These are phyloP conservation scores for Leccinum subtestaceum DNA, from an alignment of 768 basidiomycete genomes.

Conservation along the genomic window DNA sequence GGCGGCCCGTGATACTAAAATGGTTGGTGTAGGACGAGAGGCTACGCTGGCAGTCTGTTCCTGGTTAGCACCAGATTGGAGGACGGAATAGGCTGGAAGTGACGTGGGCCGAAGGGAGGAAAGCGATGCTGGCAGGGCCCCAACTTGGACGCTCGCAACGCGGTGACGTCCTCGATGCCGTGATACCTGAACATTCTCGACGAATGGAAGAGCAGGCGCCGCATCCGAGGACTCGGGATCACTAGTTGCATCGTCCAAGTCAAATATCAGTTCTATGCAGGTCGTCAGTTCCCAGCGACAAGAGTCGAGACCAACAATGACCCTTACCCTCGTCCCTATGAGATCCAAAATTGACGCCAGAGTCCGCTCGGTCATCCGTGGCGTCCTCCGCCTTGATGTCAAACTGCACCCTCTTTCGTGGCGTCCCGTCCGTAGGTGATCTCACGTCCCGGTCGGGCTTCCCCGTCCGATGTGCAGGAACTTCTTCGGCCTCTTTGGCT, in stretches of 20 bases:
- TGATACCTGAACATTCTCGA: conserved; percentile 27
- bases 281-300: conserved; percentile 4
- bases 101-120: conserved; percentile 63
- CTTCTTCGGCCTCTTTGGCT: conserved; percentile 12
- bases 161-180: conserved; percentile 29
- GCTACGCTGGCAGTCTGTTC: background rate
- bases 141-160: conserved; percentile 23
- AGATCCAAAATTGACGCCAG: conserved; percentile 33
- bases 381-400: conserved; percentile 58
- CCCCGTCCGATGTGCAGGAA: conserved; percentile 14
- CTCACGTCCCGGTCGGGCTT: conserved; percentile 21
- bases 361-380: conserved; percentile 40
- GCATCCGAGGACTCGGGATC: conserved; percentile 32
- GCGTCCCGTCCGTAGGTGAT: conserved; percentile 31
- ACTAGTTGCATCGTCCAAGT: conserved; percentile 55
- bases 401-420: conserved; percentile 69
- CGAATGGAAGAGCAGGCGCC: conserved; percentile 37
- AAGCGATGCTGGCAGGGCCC: conserved; percentile 54
- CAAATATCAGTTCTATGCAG: conserved; percentile 63
- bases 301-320: background rate
- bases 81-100: conserved; percentile 62
- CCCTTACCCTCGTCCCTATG: conserved; percentile 46
- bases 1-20: background rate
- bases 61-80: conserved; percentile 33
- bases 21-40: background rate